These are phyloP conservation scores for Dillenia suffruticosa DNA, from an alignment of 164 flowering plant species.

Conservation along the genomic window DNA sequence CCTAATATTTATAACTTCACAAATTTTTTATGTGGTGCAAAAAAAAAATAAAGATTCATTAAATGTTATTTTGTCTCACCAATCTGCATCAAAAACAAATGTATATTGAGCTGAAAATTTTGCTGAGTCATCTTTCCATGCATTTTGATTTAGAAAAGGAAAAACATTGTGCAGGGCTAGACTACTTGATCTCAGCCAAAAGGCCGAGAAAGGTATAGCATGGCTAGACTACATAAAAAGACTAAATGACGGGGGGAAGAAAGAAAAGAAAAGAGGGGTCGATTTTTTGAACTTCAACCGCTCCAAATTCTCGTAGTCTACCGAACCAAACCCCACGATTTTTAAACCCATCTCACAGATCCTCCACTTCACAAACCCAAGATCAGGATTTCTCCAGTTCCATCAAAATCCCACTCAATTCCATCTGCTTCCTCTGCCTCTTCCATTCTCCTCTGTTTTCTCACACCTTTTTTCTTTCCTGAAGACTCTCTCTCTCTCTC, in stretches of 20 bases:
- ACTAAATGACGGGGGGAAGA: constrained; percentile 1
- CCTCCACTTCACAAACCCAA: constrained; percentile 22
- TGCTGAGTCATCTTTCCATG: too few relatives aligned
- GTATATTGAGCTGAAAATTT: too few relatives aligned
- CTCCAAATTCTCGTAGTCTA: constrained; percentile 29
- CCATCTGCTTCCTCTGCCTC: constrained; percentile 15
- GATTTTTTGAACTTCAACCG: constrained; percentile 24
- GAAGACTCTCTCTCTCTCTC: background rate
- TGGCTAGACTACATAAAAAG: background rate
- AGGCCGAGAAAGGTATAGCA: background rate
- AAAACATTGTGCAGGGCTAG: too few relatives aligned
- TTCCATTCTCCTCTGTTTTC: constrained; percentile 1
- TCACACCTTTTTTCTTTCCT: background rate
- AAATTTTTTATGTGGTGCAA: too few relatives aligned
- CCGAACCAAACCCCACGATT: constrained; percentile 13
- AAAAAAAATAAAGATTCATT: too few relatives aligned
- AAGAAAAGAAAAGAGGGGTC: constrained; percentile 2
- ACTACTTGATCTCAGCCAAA: too few relatives aligned
- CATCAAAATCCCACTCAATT: background rate
- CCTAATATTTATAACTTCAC: too few relatives aligned
- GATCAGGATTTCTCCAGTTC: constrained; percentile 16
- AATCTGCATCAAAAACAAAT: too few relatives aligned
- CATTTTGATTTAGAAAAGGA: too few relatives aligned
- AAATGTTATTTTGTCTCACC: too few relatives aligned
- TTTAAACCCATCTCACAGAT: constrained; percentile 20